phyloP scores from a whole-genome alignment of 139 green algal species.

The Closterium sp. region DNA sequence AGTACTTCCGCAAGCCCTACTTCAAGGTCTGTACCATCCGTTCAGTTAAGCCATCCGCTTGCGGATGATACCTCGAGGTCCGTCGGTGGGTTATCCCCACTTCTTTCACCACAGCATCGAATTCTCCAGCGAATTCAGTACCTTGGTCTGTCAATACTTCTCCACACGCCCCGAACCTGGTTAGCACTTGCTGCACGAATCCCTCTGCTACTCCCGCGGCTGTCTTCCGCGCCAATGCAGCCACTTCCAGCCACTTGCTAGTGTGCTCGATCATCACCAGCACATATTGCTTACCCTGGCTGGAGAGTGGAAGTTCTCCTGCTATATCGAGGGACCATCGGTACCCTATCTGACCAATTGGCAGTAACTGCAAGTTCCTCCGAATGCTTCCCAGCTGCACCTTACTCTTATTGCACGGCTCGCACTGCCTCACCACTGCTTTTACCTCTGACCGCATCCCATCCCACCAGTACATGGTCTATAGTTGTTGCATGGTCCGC shows the following conservation, averaged over 20 bases:
- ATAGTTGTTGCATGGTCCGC: neutral
- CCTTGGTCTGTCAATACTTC: constrained; percentile 53
- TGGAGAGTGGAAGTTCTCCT: constrained; percentile 3
- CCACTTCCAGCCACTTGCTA: constrained; percentile 38
- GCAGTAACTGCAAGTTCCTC: neutral
- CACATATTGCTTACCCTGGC: constrained; percentile 28
- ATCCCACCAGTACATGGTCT: neutral
- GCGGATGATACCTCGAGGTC: too few relatives aligned
- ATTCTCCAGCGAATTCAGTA: constrained; percentile 13
- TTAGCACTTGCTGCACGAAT: constrained; percentile 32
- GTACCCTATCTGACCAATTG: neutral
- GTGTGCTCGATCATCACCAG: constrained; percentile 52
- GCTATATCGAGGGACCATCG: constrained; percentile 25
- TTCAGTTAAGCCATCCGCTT: too few relatives aligned
- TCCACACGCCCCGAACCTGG: constrained; percentile 21
- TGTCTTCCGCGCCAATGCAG: constrained; percentile 24
- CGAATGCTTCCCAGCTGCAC: too few relatives aligned
- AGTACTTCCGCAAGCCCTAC: too few relatives aligned
- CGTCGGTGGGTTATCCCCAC: constrained; percentile 35
- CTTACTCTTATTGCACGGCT: neutral
- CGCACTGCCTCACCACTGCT: neutral
- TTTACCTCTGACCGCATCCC: neutral
- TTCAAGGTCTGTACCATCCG: too few relatives aligned
- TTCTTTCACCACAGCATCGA: neutral
- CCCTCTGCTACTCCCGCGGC: neutral